A percentile compares a stretch with the other conserved stretches of the same genome.
Conservation (phyloP, 2,329 filamentous ascomycete species). For the Epichloe typhina region DNA sequence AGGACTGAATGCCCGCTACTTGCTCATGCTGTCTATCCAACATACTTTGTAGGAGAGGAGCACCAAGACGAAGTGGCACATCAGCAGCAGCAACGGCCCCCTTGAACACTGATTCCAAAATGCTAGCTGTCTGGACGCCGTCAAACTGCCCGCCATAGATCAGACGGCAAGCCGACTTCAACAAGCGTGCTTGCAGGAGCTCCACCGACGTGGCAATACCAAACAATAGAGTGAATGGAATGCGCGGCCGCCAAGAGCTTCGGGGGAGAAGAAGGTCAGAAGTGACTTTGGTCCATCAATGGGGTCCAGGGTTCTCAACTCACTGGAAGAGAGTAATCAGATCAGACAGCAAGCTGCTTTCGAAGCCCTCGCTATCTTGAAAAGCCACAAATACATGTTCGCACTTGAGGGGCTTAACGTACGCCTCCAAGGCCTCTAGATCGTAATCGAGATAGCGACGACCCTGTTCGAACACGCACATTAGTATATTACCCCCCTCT, state of each 20-base stretch:
- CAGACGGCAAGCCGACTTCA: conserved; percentile 53
- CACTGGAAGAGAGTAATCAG: conserved; percentile 56
- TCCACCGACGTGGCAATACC: conserved; percentile 74
- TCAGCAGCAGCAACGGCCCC: conserved; percentile 46
- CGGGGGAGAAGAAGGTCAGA: conserved; percentile 15
- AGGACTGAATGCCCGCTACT: conserved; percentile 60
- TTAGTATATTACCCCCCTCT: not conserved
- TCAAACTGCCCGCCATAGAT: conserved; percentile 64
- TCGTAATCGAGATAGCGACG: conserved; percentile 66
- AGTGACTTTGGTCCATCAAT: not conserved
- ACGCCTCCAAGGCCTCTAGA: conserved; percentile 54
- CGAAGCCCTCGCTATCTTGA: conserved; percentile 74
- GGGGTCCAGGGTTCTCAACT: conserved; percentile 11
- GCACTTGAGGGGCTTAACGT: conserved; percentile 37
- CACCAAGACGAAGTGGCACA: conserved; percentile 48
- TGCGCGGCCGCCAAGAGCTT: conserved; percentile 54
- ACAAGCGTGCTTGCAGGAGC: conserved; percentile 60
- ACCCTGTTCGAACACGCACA: conserved; percentile 25
- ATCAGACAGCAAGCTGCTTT: conserved; percentile 57
- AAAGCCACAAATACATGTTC: conserved; percentile 58
- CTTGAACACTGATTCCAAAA: conserved; percentile 60
- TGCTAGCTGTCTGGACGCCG: conserved; percentile 57
- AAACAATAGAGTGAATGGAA: conserved; percentile 65
- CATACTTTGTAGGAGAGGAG: conserved; percentile 46
- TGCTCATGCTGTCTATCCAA: conserved; percentile 65